Evolutionary conservation across 352 stramenopile species (phyloP).

Genomic region (Thraustotheca clavata): DNA sequence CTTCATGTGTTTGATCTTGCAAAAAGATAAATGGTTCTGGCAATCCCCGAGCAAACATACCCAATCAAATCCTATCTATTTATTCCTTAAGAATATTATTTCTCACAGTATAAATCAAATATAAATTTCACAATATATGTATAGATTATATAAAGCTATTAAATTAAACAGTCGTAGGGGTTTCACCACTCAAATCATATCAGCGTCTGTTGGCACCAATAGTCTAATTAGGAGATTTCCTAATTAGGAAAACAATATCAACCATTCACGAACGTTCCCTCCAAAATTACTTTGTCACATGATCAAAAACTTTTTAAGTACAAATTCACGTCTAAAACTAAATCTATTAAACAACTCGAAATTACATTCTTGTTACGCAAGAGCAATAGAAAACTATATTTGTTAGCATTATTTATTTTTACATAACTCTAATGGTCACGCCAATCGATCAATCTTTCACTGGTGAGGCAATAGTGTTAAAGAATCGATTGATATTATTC

Average conservation of each 20-base stretch:
- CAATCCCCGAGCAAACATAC: not conserved
- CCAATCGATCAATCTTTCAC: too few species aligned
- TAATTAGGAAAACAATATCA: not conserved
- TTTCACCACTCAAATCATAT: slow-evolving; percentile 8
- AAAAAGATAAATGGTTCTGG: slow-evolving; percentile 12
- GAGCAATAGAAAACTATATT: too few species aligned
- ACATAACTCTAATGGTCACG: too few species aligned
- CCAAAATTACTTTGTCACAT: not conserved
- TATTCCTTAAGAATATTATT: not conserved
- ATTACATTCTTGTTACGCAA: too few species aligned
- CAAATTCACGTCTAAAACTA: not conserved
- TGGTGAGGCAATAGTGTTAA: too few species aligned
- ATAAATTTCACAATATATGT: not conserved
- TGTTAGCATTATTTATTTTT: too few species aligned
- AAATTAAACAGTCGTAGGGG: not conserved
- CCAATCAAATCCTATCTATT: not conserved
- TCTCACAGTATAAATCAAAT: not conserved
- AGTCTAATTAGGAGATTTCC: slow-evolving; percentile 3
- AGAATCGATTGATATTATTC: too few species aligned
- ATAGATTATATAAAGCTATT: not conserved
- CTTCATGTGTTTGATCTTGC: slow-evolving; percentile 77
- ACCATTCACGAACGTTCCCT: slow-evolving; percentile 16
- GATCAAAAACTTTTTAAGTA: not conserved
- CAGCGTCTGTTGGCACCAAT: slow-evolving; percentile 3
- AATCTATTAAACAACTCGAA: not conserved